phyloP scores from a whole-genome alignment of 192 early-diverging fungal species.

The Coemansia sp. region DNA sequence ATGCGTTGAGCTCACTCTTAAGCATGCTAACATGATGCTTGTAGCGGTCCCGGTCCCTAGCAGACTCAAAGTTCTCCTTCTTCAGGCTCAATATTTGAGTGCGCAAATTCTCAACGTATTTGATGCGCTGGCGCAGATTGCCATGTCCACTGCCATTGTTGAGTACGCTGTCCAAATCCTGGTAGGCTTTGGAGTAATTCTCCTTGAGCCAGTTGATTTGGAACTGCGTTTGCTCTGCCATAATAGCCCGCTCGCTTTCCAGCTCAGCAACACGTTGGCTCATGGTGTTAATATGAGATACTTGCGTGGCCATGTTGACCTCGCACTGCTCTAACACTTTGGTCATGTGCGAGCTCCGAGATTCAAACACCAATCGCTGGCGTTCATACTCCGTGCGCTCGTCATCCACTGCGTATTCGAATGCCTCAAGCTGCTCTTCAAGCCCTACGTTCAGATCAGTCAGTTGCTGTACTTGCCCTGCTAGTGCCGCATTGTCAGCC shows the following conservation, averaged over 20 bases:
- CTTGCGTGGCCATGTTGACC: conserved; percentile 36
- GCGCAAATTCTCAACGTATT: conserved; percentile 47
- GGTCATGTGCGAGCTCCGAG: conserved; percentile 17
- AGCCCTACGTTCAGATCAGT: conserved; percentile 19
- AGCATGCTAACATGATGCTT: conserved; percentile 22
- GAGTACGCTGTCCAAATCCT: conserved; percentile 36
- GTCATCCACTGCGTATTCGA: conserved; percentile 23
- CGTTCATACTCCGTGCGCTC: conserved; percentile 24
- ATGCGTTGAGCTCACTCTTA: conserved; percentile 48
- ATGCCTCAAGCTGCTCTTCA: conserved; percentile 28
- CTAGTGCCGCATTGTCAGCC: conserved; percentile 16
- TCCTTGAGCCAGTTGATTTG: conserved; percentile 54
- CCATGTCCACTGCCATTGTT: conserved; percentile 36
- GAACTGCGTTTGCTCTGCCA: conserved; percentile 49
- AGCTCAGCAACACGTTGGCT: conserved; percentile 37
- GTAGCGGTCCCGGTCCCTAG: conserved; percentile 34
- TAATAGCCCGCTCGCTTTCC: conserved; percentile 42
- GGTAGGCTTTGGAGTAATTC: conserved; percentile 45
- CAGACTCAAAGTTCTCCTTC: conserved; percentile 41
- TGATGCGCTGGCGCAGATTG: conserved; percentile 48
- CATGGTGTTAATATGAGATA: conserved; percentile 26
- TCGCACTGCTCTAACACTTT: conserved; percentile 44
- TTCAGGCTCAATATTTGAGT: conserved; percentile 42
- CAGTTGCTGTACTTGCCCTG: conserved; percentile 10
- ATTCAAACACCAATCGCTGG: conserved; percentile 16